These are phyloP conservation scores for Trypanosoma boissoni DNA, from an alignment of 208 protist species.

Conservation along the genomic window DNA sequence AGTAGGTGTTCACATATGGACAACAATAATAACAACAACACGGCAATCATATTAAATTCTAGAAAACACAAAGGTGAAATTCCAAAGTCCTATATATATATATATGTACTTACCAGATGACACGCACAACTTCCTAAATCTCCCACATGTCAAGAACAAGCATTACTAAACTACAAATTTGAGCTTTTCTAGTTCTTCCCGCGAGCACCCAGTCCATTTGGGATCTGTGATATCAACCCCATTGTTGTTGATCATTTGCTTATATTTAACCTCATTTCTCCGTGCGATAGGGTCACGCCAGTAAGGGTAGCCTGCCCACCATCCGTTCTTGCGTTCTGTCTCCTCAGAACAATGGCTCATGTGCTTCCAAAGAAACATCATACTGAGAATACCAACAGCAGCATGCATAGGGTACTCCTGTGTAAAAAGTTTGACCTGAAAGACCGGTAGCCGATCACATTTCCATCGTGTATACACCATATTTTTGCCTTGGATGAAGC, in stretches of 20 bases:
- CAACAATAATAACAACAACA: constrained; percentile 17
- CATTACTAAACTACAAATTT: constrained; percentile 52
- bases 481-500: no score
- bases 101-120: no score
- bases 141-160: constrained; percentile 2
- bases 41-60: constrained; percentile 1
- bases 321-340: constrained; percentile 84
- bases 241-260: constrained; percentile 85
- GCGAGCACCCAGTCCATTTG: constrained; percentile 88
- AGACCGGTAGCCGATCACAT: constrained; percentile 85
- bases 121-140: background rate
- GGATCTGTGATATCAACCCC: constrained; percentile 85
- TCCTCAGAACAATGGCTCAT: constrained; percentile 85
- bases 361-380: constrained; percentile 85
- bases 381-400: constrained; percentile 55
- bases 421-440: constrained; percentile 84
- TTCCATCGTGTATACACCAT: constrained; percentile 94
- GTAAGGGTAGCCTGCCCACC: constrained; percentile 89
- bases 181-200: constrained; percentile 71
- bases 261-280: constrained; percentile 86
- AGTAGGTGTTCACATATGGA: no score
- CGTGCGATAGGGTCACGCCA: constrained; percentile 90
- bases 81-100: constrained; percentile 1
- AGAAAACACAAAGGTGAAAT: constrained; percentile 16
- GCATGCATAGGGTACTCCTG: constrained; percentile 82